These are phyloP conservation scores for Hapsidospora chrysogenum DNA, from an alignment of 495 filamentous ascomycete genomes.

Conservation along the genomic window DNA sequence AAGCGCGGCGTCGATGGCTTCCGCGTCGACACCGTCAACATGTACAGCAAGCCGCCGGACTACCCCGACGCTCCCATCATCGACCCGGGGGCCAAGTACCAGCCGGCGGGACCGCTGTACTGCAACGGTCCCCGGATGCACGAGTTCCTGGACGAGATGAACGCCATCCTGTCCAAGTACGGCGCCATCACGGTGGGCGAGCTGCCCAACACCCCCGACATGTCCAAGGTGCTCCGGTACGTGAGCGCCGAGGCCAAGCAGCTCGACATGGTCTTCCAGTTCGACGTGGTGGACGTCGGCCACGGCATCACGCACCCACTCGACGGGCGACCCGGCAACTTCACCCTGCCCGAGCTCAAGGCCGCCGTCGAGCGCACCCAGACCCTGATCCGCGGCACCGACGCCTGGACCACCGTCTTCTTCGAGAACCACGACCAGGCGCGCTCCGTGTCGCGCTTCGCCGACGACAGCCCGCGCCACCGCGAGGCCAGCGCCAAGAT, in stretches of 20 bases:
- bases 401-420: constrained; percentile 53
- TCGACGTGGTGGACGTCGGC: constrained; percentile 37
- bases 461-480: constrained; percentile 26
- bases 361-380: constrained; percentile 39
- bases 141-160: constrained; percentile 41
- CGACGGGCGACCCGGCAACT: constrained; percentile 40
- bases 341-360: constrained; percentile 34
- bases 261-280: constrained; percentile 55
- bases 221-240: constrained; percentile 33
- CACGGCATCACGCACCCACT: constrained; percentile 34
- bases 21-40: constrained; percentile 51
- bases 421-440: constrained; percentile 54
- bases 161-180: constrained; percentile 36
- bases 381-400: constrained; percentile 37
- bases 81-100: constrained; percentile 12
- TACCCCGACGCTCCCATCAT: constrained; percentile 42
- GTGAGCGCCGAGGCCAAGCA: constrained; percentile 36
- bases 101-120: constrained; percentile 31
- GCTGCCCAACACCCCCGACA: constrained; percentile 38
- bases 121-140: constrained; percentile 46
- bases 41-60: constrained; percentile 40
- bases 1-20: constrained; percentile 47
- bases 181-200: constrained; percentile 50
- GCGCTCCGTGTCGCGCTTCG: constrained; percentile 39
- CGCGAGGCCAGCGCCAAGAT: constrained; percentile 39